A percentile compares a stretch with the other conserved stretches of the same genome.
Conservation (phyloP, 2,329 filamentous ascomycete species). For the Fusarium neocosmosporiellum region DNA sequence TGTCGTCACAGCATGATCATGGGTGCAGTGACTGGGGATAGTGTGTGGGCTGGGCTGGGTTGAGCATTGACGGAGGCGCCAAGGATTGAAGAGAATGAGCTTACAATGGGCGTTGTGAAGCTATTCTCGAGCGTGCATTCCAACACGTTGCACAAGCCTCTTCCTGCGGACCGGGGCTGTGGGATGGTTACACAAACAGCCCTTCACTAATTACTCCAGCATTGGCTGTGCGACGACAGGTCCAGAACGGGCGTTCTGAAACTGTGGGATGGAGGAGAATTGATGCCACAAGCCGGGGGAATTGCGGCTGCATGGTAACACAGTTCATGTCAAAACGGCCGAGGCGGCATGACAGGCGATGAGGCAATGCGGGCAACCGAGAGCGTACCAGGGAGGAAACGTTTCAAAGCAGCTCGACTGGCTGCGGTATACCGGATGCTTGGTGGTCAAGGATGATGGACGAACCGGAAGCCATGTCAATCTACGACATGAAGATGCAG, state of each 20-base stretch:
- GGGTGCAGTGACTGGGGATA: not conserved
- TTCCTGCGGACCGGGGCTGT: constrained; percentile 1
- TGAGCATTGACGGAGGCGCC: not conserved
- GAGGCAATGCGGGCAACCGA: constrained; percentile 32
- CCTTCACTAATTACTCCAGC: constrained; percentile 11
- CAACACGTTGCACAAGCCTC: not conserved
- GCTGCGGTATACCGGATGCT: not conserved
- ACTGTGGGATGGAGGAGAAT: constrained; percentile 1
- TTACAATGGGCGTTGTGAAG: not conserved
- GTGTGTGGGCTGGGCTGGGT: not conserved
- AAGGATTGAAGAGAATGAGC: not conserved
- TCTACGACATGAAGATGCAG: constrained; percentile 22
- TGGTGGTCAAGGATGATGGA: constrained; percentile 6
- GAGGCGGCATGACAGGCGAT: constrained; percentile 26
- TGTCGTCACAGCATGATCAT: constrained; percentile 7
- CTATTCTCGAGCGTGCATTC: constrained; percentile 1
- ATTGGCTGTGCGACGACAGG: constrained; percentile 11
- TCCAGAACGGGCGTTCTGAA: constrained; percentile 13
- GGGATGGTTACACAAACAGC: constrained; percentile 11
- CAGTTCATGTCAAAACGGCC: constrained; percentile 36
- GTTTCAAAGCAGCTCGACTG: not conserved
- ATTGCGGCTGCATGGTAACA: constrained; percentile 26
- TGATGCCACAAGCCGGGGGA: constrained; percentile 27
- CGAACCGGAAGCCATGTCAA: constrained; percentile 18
- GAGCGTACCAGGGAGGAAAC: constrained; percentile 12